Evolutionary conservation across 768 basidiomycete species (phyloP).

Genomic region (Melanogaster broomeanus): DNA sequence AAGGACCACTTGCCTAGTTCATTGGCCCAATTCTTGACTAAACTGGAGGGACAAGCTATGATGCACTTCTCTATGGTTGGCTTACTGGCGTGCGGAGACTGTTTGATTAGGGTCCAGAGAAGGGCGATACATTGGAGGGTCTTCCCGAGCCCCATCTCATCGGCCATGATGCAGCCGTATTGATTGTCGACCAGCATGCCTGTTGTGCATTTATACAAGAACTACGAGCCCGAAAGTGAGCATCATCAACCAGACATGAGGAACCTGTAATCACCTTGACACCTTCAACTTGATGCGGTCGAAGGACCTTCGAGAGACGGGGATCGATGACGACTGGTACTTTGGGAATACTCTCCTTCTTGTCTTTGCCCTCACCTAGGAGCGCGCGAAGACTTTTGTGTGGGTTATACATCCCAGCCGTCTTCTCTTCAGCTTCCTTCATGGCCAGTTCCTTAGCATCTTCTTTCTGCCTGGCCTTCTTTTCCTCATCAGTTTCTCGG

Average conservation of each 20-base stretch:
- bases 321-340: constrained; percentile 98
- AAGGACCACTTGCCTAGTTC: constrained; percentile 69
- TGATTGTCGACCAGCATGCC: constrained; percentile 92
- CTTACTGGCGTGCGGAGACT: constrained; percentile 87
- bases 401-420: constrained; percentile 77
- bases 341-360: constrained; percentile 68
- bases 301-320: constrained; percentile 77
- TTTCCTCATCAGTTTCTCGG: constrained; percentile 86
- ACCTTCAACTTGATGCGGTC: constrained; percentile 98
- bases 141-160: constrained; percentile 98
- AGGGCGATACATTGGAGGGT: constrained; percentile 96
- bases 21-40: constrained; percentile 99
- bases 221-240: constrained; percentile 49
- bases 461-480: constrained; percentile 70
- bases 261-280: constrained; percentile 70
- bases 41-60: constrained; percentile 94
- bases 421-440: constrained; percentile 68
- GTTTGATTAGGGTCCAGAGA: constrained; percentile 93
- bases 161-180: constrained; percentile 97
- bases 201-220: constrained; percentile 92
- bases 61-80: constrained; percentile 95
- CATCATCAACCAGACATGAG: background rate
- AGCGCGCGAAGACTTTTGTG: constrained; percentile 88
- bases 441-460: constrained; percentile 64
- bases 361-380: constrained; percentile 69